Evolutionary conservation across 2,329 filamentous ascomycete genomes (phyloP).

Genomic region (Pseudocercospora fijiensis): DNA sequence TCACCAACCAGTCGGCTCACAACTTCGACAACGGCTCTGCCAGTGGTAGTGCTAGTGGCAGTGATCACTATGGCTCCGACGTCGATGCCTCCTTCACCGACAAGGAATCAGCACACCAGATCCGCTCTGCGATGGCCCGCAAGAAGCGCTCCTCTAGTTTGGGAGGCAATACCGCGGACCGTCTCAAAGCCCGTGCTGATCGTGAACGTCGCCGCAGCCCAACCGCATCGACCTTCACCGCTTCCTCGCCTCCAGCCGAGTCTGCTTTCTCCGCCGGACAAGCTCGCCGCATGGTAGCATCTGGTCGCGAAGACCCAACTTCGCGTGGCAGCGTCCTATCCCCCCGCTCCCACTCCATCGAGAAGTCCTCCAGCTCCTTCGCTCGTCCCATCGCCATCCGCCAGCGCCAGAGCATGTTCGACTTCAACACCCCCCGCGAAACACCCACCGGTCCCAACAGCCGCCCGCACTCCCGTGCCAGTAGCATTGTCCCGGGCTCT

Average conservation of each 20-base stretch:
- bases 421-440: conserved; percentile 19
- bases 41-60: conserved; percentile 21
- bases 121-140: conserved; percentile 53
- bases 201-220: conserved; percentile 58
- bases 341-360: conserved; percentile 58
- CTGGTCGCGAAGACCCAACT: conserved; percentile 54
- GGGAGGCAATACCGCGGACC: conserved; percentile 38
- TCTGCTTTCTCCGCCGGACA: conserved; percentile 65
- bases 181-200: conserved; percentile 37
- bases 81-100: conserved; percentile 26
- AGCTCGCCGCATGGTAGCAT: conserved; percentile 65
- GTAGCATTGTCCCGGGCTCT: conserved; percentile 16
- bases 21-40: background rate
- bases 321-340: conserved; percentile 55
- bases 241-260: conserved; percentile 55
- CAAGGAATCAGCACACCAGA: conserved; percentile 30
- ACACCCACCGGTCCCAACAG: conserved; percentile 12
- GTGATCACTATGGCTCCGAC: conserved; percentile 29
- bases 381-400: conserved; percentile 15
- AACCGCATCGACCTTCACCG: conserved; percentile 42
- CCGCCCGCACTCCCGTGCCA: conserved; percentile 17
- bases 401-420: conserved; percentile 25
- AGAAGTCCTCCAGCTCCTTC: conserved; percentile 45
- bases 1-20: conserved; percentile 27
- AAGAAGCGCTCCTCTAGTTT: conserved; percentile 42